phyloP scores from a whole-genome alignment of 306 rosid genomes.

The Dalbergia cultrata region DNA sequence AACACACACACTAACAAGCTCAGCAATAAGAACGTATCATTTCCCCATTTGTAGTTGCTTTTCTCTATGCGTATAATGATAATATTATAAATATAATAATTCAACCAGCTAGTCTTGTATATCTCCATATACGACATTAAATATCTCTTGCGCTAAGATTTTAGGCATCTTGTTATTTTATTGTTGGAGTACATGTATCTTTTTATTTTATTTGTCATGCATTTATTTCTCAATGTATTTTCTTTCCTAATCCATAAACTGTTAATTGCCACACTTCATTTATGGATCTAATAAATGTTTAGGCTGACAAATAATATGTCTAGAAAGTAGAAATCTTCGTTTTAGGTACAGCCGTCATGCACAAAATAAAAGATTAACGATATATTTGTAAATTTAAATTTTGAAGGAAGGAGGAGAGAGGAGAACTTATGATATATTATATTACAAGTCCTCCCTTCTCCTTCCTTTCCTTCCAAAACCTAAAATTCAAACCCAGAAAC shows the following conservation, averaged over 20 bases:
- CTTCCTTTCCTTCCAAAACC: too few relatives aligned
- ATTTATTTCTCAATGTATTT: too few relatives aligned
- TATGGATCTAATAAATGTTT: not conserved
- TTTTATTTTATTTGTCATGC: not conserved
- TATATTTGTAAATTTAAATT: too few relatives aligned
- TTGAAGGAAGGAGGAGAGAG: too few relatives aligned
- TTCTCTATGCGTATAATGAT: not conserved
- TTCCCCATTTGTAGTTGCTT: not conserved
- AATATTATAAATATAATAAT: not conserved
- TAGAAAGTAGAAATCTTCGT: not conserved
- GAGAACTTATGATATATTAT: too few relatives aligned
- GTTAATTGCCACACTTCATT: not conserved
- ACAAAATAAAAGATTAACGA: too few relatives aligned
- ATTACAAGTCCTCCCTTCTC: too few relatives aligned
- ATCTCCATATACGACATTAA: not conserved
- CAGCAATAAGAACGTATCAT: not conserved
- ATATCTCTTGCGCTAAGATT: not conserved
- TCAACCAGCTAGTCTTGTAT: not conserved
- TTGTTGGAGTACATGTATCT: too few relatives aligned
- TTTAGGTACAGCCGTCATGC: not conserved
- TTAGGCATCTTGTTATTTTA: not conserved
- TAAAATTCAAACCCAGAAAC: too few relatives aligned
- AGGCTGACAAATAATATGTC: not conserved
- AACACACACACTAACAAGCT: constrained; percentile 1
- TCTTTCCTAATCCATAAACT: too few relatives aligned